These are phyloP conservation scores for Coemansia sp. DNA, from an alignment of 192 early-diverging fungal genomes.

Conservation along the genomic window DNA sequence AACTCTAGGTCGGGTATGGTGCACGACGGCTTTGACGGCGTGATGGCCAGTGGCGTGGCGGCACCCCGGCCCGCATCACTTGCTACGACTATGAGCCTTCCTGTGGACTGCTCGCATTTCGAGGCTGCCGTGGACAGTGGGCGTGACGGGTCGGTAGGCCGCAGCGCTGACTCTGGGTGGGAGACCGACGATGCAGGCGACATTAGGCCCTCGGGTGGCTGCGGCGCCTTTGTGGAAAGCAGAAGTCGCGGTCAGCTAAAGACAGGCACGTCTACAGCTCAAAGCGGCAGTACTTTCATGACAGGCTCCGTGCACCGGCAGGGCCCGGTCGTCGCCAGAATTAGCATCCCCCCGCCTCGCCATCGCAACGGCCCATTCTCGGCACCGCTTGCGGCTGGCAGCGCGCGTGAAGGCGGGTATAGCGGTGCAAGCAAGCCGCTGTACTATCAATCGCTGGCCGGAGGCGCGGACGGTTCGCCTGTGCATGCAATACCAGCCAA, in stretches of 20 bases:
- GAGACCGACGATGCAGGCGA: slow-evolving; percentile 47
- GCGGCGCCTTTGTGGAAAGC: not conserved
- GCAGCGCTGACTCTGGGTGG: slow-evolving; percentile 45
- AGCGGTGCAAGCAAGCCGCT: slow-evolving; percentile 15
- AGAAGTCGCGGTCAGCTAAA: not conserved
- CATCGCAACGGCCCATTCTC: slow-evolving; percentile 27
- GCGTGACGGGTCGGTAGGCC: slow-evolving; percentile 1
- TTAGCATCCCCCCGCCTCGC: slow-evolving; percentile 29
- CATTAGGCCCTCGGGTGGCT: not conserved
- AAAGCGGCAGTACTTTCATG: not conserved
- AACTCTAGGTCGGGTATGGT: slow-evolving; percentile 12
- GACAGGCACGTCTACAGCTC: not conserved
- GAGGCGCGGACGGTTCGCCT: not conserved
- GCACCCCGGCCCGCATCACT: slow-evolving; percentile 31
- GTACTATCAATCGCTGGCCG: slow-evolving; percentile 35
- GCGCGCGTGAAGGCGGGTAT: not conserved
- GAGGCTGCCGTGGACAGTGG: not conserved
- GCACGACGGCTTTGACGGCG: slow-evolving; percentile 44
- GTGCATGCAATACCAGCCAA: not conserved
- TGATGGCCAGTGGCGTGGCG: slow-evolving; percentile 3
- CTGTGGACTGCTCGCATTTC: not conserved
- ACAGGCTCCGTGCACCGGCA: not conserved
- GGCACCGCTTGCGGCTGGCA: slow-evolving; percentile 22
- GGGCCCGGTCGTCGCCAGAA: slow-evolving; percentile 12
- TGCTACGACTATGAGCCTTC: slow-evolving; percentile 26